Base-by-base conservation (phyloP, 2,329 filamentous ascomycete species). In the Reticulascus tulasneorum region DNA sequence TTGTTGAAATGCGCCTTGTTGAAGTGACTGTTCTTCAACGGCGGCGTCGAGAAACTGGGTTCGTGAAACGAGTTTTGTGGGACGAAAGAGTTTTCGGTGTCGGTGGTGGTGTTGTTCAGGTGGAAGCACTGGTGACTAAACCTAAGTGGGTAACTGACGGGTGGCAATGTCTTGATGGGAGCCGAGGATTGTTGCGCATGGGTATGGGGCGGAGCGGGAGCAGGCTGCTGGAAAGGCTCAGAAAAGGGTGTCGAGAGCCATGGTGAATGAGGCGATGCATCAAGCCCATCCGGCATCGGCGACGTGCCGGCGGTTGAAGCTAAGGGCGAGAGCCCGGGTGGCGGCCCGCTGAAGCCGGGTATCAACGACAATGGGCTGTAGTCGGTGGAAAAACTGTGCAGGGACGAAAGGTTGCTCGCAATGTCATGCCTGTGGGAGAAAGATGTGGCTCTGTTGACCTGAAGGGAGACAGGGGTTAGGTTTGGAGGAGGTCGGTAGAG, bases 1-100 rank as follows among this genome's bases (percentile, higher is more conserved):
- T 84, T 84, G 41, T 78, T 77, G 47, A 77, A 84, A 51, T 84
- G 80, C 1, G 79, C 79, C 29, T 71, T 71, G 48, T 83, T 84
- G 59, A 77, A 82, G 36, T 82, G 75, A 34, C 73, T 79, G 46
- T 83, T 82, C 50, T 79, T 79, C 50, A 84, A 84, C 2, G 74
- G 77, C 33, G 64, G 71, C 3, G 75, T 82, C 35, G 66, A 67
- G 33, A 72, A 69, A 5, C 64, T 58, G n/a, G 69, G 66, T 38
- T 74, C 71, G 52, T 51, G n/a, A 60, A 58, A 12, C 28, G 29
- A n/a, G n/a, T n/a, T 5, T 33, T 9, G n/a, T 33, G 32, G 13
- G 34, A 25, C 52, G 54, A 30, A 53, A 54, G 52, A 20, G 39
- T 25, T 2, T 40, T 38, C 7, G 41, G 33, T 17, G 44, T 38